Evolutionary conservation across 2,329 filamentous ascomycete species (phyloP).

Genomic region (Aspergillus ochraceus): DNA sequence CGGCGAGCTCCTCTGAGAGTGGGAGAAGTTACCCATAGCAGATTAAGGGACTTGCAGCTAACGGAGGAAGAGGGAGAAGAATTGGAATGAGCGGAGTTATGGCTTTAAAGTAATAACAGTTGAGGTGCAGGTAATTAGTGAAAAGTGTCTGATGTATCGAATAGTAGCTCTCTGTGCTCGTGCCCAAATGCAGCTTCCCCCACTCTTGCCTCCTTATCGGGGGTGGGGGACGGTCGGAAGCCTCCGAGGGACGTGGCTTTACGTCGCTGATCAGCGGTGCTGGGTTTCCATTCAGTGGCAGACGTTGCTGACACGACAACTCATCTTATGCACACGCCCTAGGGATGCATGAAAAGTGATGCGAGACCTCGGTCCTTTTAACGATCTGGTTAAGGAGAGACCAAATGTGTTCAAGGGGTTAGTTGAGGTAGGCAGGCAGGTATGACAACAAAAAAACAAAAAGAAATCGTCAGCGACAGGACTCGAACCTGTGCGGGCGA

Average conservation of each 20-base stretch:
- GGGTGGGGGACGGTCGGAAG: slow-evolving; percentile 1
- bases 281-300: not conserved
- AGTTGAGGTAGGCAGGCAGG: no score
- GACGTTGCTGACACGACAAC: not conserved
- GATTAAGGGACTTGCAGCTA: not conserved
- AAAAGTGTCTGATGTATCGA: no score
- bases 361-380: no score
- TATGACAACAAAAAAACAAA: not conserved
- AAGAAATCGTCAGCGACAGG: slow-evolving; percentile 15
- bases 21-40: not conserved
- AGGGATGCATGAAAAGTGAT: no score
- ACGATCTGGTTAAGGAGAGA: no score
- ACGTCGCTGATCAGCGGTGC: not conserved
- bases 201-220: slow-evolving; percentile 7
- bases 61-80: not conserved
- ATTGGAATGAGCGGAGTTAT: not conserved
- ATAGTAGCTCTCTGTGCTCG: not conserved
- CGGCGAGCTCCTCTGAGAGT: not conserved
- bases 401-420: no score
- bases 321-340: no score
- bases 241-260: not conserved
- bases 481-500: slow-evolving; percentile 19
- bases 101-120: no score
- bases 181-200: not conserved
- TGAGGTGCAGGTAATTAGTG: no score